These are phyloP conservation scores for Aspergillus sp. DNA, from an alignment of 2,329 filamentous ascomycete species.

Conservation along the genomic window DNA sequence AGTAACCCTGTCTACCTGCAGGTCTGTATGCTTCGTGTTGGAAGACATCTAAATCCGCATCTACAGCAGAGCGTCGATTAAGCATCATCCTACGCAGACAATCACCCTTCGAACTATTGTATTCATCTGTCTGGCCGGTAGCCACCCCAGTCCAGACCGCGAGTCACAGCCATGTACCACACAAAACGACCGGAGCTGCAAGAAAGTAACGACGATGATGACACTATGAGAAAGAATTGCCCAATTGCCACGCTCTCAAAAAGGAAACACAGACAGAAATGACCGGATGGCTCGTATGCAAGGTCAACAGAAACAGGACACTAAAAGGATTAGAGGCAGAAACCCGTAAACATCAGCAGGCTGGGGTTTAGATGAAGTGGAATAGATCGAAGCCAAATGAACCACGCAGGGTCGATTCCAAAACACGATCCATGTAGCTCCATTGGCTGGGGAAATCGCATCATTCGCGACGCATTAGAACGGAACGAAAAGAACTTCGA, in stretches of 20 bases:
- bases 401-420: slow-evolving; percentile 11
- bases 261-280: background rate
- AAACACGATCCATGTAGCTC: slow-evolving; percentile 12
- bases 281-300: slow-evolving; percentile 7
- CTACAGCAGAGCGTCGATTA: no score
- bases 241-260: slow-evolving; percentile 4
- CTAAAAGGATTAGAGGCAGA: background rate
- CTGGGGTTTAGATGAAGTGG: slow-evolving; percentile 9
- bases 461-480: slow-evolving; percentile 14
- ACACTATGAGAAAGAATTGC: background rate
- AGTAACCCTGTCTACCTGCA: no score
- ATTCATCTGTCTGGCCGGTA: background rate
- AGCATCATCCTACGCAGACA: background rate
- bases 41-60: no score
- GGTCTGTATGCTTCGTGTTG: no score
- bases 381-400: slow-evolving; percentile 22
- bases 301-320: slow-evolving; percentile 3
- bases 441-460: slow-evolving; percentile 13
- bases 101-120: background rate
- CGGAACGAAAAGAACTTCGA: slow-evolving; percentile 8
- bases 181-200: background rate
- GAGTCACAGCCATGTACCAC: background rate
- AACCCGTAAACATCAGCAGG: slow-evolving; percentile 14
- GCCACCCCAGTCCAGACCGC: background rate
- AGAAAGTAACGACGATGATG: background rate